These are phyloP conservation scores for Scenedesmus sp. DNA, from an alignment of 163 green algal species.

Conservation along the genomic window DNA sequence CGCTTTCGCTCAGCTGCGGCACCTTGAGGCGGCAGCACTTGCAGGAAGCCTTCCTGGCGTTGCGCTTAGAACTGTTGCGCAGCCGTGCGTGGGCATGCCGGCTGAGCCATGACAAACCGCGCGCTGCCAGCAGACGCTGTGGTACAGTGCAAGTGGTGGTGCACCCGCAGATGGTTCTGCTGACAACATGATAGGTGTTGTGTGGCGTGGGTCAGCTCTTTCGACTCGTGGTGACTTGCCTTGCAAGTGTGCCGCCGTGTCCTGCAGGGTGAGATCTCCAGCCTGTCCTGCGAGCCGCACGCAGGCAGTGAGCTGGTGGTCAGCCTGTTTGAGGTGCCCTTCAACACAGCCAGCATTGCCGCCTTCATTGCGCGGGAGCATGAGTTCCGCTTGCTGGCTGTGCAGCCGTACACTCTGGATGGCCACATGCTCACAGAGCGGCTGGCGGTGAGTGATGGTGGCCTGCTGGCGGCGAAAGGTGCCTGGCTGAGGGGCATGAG, in stretches of 20 bases:
- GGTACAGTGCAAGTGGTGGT: too few relatives aligned
- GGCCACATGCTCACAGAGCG: slow-evolving; percentile 30
- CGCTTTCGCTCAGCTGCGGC: neutral
- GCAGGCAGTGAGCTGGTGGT: slow-evolving; percentile 76
- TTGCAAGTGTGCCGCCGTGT: neutral
- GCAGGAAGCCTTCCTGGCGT: neutral
- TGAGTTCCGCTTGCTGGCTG: slow-evolving; percentile 92
- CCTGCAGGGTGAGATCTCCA: slow-evolving; percentile 65
- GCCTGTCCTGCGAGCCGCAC: slow-evolving; percentile 68
- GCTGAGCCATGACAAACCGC: neutral
- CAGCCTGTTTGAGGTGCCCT: slow-evolving; percentile 85
- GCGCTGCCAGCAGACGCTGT: too few relatives aligned
- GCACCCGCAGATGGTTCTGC: too few relatives aligned
- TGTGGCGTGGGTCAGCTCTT: too few relatives aligned
- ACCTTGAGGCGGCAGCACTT: too few relatives aligned
- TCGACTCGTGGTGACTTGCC: too few relatives aligned
- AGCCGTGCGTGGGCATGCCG: too few relatives aligned
- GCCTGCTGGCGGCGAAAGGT: neutral
- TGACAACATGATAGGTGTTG: too few relatives aligned
- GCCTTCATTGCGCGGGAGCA: slow-evolving; percentile 92
- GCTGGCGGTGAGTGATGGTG: slow-evolving; percentile 54
- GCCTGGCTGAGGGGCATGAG: neutral
- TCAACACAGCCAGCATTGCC: slow-evolving; percentile 64
- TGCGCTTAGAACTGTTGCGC: too few relatives aligned
- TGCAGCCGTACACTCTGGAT: slow-evolving; percentile 67